phyloP scores from a whole-genome alignment of 75 land plant genomes.

The Cunninghamia lanceolata region DNA sequence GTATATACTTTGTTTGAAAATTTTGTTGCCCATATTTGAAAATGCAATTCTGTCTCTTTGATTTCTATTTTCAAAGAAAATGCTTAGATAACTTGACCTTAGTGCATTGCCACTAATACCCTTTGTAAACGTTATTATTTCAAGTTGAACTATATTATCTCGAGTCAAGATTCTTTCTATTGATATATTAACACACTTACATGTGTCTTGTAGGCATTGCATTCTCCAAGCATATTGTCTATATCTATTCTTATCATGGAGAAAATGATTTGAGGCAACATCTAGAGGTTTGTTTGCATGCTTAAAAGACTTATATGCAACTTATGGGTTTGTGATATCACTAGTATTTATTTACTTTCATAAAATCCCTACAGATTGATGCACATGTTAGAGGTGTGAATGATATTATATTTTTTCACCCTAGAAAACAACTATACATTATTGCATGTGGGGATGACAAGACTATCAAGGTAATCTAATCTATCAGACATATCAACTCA shows the following conservation, averaged over 20 bases:
- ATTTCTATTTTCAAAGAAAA: too few relatives aligned
- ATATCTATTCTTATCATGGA: constrained; percentile 55
- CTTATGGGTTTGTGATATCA: too few relatives aligned
- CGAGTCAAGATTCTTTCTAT: neutral
- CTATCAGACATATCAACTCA: neutral
- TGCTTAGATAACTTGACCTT: neutral
- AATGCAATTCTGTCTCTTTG: too few relatives aligned
- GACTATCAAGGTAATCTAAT: constrained; percentile 17
- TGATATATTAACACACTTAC: neutral
- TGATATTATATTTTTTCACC: constrained; percentile 16
- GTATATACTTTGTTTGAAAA: too few relatives aligned
- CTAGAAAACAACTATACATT: constrained; percentile 8
- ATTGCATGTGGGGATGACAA: constrained; percentile 24
- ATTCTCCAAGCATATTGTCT: constrained; percentile 78
- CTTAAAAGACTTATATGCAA: too few relatives aligned
- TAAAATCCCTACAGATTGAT: too few relatives aligned
- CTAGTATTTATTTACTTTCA: too few relatives aligned
- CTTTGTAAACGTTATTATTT: neutral
- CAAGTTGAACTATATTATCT: neutral
- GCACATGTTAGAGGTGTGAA: constrained; percentile 22
- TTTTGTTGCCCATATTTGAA: too few relatives aligned
- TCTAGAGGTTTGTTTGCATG: constrained; percentile 66
- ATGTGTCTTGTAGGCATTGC: constrained; percentile 53
- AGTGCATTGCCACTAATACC: neutral
- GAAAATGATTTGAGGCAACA: constrained; percentile 48